Evolutionary conservation across 148 eudicot species (phyloP).

Genomic region (Chenopodium berlandieri): DNA sequence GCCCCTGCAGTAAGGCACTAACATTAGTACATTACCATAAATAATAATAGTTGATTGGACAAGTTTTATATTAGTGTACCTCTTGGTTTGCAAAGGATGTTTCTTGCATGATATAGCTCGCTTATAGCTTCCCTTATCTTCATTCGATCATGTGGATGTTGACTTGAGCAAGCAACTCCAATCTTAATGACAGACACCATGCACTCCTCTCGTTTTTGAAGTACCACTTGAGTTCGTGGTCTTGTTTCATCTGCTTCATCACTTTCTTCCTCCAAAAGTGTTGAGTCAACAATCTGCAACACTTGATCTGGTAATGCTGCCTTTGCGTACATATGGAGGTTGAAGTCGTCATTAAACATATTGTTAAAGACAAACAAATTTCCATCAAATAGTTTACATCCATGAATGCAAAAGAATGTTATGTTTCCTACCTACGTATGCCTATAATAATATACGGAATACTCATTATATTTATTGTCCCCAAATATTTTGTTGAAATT

Average conservation of each 20-base stretch:
- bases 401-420: neutral
- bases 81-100: neutral
- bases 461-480: neutral
- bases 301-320: conserved; percentile 9
- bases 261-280: neutral
- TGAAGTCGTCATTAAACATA: conserved; percentile 11
- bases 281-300: conserved; percentile 15
- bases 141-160: conserved; percentile 1
- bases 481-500: too few species aligned
- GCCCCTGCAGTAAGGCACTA: too few species aligned
- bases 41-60: neutral
- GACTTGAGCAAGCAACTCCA: conserved; percentile 22
- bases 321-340: conserved; percentile 14
- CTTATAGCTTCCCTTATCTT: conserved; percentile 10
- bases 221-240: neutral
- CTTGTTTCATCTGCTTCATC: neutral
- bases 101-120: conserved; percentile 10
- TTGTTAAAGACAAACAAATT: neutral
- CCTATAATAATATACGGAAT: neutral
- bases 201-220: neutral
- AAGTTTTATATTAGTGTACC: neutral
- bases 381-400: neutral
- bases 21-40: too few species aligned
- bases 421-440: neutral
- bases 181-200: neutral